These are phyloP conservation scores for Sporothrix humicola DNA, from an alignment of 2,329 filamentous ascomycete species.

Conservation along the genomic window DNA sequence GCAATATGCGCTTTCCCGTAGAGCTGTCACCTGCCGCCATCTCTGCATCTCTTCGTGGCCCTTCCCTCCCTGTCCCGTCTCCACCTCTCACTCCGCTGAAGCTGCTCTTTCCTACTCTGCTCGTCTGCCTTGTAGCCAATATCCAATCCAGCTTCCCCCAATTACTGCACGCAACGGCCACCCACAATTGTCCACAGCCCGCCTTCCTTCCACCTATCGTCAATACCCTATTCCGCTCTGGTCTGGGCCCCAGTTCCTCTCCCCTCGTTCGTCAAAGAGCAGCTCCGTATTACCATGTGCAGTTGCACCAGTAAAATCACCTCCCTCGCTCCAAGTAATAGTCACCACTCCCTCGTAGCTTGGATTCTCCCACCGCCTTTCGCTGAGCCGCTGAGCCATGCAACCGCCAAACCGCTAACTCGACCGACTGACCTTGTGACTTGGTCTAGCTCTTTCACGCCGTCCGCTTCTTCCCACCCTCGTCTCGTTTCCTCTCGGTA, in stretches of 20 bases:
- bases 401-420: slow-evolving; percentile 29
- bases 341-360: background rate
- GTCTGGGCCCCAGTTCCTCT: slow-evolving; percentile 13
- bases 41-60: background rate
- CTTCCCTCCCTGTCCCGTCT: slow-evolving; percentile 10
- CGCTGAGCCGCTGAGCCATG: slow-evolving; percentile 28
- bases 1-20: slow-evolving; percentile 19
- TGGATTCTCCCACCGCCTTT: slow-evolving; percentile 26
- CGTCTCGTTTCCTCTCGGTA: slow-evolving; percentile 31
- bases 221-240: slow-evolving; percentile 11
- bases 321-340: background rate
- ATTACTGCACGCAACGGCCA: slow-evolving; percentile 18
- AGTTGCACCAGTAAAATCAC: slow-evolving; percentile 16
- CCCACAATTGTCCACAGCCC: background rate
- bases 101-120: background rate
- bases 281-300: slow-evolving; percentile 20
- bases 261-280: background rate
- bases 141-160: slow-evolving; percentile 26
- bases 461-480: slow-evolving; percentile 25
- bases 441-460: slow-evolving; percentile 28
- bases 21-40: slow-evolving; percentile 25
- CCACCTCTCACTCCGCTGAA: slow-evolving; percentile 16
- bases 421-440: slow-evolving; percentile 32
- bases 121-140: background rate
- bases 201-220: background rate